Base-by-base conservation (phyloP, 352 stramenopile genomes). In the Globisporangium megalacanthum region DNA sequence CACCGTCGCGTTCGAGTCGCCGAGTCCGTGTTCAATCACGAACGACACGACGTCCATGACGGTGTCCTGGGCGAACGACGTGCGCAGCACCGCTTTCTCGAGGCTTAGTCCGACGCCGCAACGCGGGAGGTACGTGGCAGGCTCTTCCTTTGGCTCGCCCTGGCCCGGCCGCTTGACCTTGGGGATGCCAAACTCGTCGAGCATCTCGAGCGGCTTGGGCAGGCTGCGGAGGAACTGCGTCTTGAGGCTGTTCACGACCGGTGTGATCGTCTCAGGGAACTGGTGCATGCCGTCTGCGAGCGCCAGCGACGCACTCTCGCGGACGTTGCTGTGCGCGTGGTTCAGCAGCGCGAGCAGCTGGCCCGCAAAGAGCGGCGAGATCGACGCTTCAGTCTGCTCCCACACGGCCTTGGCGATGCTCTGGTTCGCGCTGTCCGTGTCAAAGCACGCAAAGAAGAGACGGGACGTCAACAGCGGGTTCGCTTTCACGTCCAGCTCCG, bases 231-330 rank as follows among this genome's bases (percentile, higher is more conserved):
- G 51, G 56, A 94, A 91, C 46, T 90, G 72, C 7, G 72, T 65
- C 67, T 85, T 82, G 7, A 95, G 61, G 52, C 83, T 79, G 55
- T 89, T 79, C 36, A 91, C 54, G 41, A 88, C 65, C 4, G 75
- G 77, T 33, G 75, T 84, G 54, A 88, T 75, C 19, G 77, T 80
- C 62, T 92, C 74, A 0, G 83, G 82, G 71, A 89, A 93, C 56
- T 86, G 80, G 45, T 72, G 74, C 79, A 96, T 86, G 41, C 82
- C 88, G 31, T 87, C 72, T 3, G 87, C 86, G 36, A 97, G 73
- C 19, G 86, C 85, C 17, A 86, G 70, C 37, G 80, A 79, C 10
- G 86, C 86, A 7, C 77, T 88, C 57, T 89, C 79, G 36, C 88
- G 86, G 5, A 96, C 85, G 50, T 89, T 89, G 25, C 55, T 66